Evolutionary conservation across 305 asterid genomes (phyloP), one percentile per base, ranked within the genome.

Genomic region (Rubia occidens): DNA sequence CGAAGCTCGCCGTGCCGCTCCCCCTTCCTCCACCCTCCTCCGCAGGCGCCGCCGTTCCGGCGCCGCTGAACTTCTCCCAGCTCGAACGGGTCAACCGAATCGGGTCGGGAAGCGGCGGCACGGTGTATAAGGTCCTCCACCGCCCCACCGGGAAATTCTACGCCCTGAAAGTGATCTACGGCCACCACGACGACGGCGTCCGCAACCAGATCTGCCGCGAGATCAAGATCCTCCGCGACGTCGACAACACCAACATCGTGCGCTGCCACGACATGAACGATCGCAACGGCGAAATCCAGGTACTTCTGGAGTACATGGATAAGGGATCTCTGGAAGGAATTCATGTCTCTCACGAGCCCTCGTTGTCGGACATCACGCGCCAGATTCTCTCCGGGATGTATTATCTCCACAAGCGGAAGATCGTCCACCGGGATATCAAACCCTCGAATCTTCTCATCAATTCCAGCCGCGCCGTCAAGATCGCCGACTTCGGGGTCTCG

Each of bases 141-240:
- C 89, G 89, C 2, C 90, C 92, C 53, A 85, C 89, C 11, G 84
- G 84, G 2, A 80, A 72, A 5, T 6, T 78, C 5, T 93, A 79
- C 78, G 97, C 97, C 2, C 96, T 93, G 5, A 93, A 93, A 42
- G 95, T 88, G 32, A 90, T 93, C 68, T 77, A 87, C 78, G 96
- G 96, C 62, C 79, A 87, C 88, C 95, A 86, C 80, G 97, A 93
- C 0, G 96, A 90, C 77, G 80, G 86, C 55, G 84, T 86, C 13
- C 94, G 94, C 47, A 79, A 76, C 35, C 95, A 88, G 89, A 88
- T 93, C 83, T 80, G 91, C 83, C 96, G 98, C 24, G 97, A 90
- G 77, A 90, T 93, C 82, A 85, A 87, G 89, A 93, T 93, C 86
- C 91, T 93, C 61, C 94, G 96, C 39, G 96, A 85, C 68, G 97